Base-by-base conservation (phyloP, 2,329 filamentous ascomycete species). In the Arthrocladium fulminans region DNA sequence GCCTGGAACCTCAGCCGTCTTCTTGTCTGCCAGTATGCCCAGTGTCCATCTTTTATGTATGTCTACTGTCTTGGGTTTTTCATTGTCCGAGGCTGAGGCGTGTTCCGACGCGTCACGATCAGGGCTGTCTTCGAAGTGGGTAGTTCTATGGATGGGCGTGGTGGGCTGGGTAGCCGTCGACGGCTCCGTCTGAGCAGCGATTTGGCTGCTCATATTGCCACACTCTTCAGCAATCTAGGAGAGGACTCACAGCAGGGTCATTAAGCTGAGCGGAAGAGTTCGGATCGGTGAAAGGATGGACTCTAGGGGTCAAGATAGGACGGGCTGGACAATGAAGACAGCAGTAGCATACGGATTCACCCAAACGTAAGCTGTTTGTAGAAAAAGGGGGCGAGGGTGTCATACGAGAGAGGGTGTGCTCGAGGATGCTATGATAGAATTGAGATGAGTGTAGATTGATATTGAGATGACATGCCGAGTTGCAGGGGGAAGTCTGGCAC, bases 1-100 rank as follows among this genome's bases (percentile, higher is more conserved):
- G 45, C 79, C 87, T 56, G 89, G 89, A 10, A 95, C 88, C 67
- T 94, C 86, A 54, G 92, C 84, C 0, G 88, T 95, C 49, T 83
- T 65, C 41, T 71, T 78, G 59, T 92, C 87, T 60, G 88, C 89
- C 54, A 95, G 65, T 22, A 96, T 86, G n/a, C 89, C 88, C 69
- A 94, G 61, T 13, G 71, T 79, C 68, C 76, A 78, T 60, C 67
- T 77, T 23, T 63, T 39, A 19, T 22, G 44, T 19, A 6, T 19
- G 24, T 44, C 15, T 15, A 6, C 34, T 19, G 17, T n/a, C 17
- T 19, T 30, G 29, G 8, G 37, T 15, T 40, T 15, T n/a, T 40
- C 37, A 4, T 9, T 35, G 10, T 29, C 27, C n/a, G n/a, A n/a
- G 27, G 7, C 27, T 29, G 27, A 7, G 27, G 27, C 7, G 27